phyloP scores from a whole-genome alignment of 2,329 filamentous ascomycete species.

The Pseudogymnoascus sp. region DNA sequence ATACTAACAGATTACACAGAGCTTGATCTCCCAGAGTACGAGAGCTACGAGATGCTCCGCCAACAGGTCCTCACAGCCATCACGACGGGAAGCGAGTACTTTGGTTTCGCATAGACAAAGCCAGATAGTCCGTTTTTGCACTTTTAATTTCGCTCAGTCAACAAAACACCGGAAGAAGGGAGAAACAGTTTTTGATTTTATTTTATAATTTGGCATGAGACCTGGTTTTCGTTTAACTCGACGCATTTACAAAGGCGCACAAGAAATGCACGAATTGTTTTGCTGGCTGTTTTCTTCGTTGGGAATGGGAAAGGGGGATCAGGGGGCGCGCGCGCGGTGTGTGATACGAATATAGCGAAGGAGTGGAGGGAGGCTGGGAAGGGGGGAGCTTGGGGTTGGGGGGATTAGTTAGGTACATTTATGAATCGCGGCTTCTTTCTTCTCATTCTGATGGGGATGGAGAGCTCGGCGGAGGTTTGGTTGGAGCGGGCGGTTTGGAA shows the following conservation, averaged over 20 bases:
- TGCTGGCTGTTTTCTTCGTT: background rate
- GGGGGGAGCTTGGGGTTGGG: background rate
- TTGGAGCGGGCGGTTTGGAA: background rate
- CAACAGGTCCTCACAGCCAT: slow-evolving; percentile 90
- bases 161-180: background rate
- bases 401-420: slow-evolving; percentile 4
- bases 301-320: background rate
- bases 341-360: slow-evolving; percentile 6
- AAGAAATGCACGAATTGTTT: slow-evolving; percentile 5
- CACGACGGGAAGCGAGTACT: slow-evolving; percentile 95
- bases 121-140: background rate
- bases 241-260: slow-evolving; percentile 8
- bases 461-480: slow-evolving; percentile 1
- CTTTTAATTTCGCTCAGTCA: background rate
- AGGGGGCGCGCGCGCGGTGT: background rate
- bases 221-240: slow-evolving; percentile 1
- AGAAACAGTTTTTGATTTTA: background rate
- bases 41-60: slow-evolving; percentile 85
- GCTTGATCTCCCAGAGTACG: slow-evolving; percentile 96
- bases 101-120: slow-evolving; percentile 76
- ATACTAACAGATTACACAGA: slow-evolving; percentile 46
- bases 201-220: slow-evolving; percentile 1
- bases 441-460: slow-evolving; percentile 2
- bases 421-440: background rate
- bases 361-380: background rate